These are phyloP conservation scores for Blastobotrys raffinosifermentans DNA, from an alignment of 1,139 yeast genomes.

Conservation along the genomic window DNA sequence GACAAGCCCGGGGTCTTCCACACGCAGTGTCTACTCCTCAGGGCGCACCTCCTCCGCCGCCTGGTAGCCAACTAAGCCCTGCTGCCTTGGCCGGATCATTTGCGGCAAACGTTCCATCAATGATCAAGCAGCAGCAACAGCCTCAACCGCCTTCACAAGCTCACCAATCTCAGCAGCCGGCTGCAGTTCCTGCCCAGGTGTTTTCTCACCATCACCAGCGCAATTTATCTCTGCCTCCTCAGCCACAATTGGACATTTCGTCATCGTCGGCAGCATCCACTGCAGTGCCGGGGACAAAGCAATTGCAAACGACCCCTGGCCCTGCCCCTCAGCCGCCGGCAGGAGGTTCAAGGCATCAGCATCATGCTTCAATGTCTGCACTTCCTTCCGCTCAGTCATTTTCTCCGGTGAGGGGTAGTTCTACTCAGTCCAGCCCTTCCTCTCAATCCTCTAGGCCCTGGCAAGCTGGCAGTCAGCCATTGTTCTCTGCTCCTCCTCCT, in stretches of 20 bases:
- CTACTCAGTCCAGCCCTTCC: conserved; percentile 10
- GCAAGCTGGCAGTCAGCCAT: conserved; percentile 8
- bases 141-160: conserved; percentile 7
- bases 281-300: too few species aligned
- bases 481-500: conserved; percentile 17
- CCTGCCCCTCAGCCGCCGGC: conserved; percentile 17
- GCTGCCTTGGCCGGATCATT: conserved; percentile 9
- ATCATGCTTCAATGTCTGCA: conserved; percentile 23
- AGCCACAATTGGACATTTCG: conserved; percentile 9
- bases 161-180: conserved; percentile 11
- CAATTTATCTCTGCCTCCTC: conserved; percentile 24
- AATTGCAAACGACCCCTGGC: conserved; percentile 14
- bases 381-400: conserved; percentile 13
- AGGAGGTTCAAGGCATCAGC: conserved; percentile 17
- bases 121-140: conserved; percentile 9
- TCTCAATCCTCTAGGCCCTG: conserved; percentile 5
- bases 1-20: conserved; percentile 10
- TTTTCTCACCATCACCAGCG: conserved; percentile 19
- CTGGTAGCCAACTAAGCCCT: conserved; percentile 5
- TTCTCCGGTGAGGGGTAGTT: conserved; percentile 12
- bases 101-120: conserved; percentile 9
- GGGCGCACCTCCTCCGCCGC: conserved; percentile 12
- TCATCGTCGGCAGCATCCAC: background rate
- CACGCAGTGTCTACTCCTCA: conserved; percentile 14
- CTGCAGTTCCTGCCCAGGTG: background rate